Evolutionary conservation across 73 alveolate genomes (phyloP), one percentile per base, ranked within the genome.

Genomic region (Paraurostyla sp.): DNA sequence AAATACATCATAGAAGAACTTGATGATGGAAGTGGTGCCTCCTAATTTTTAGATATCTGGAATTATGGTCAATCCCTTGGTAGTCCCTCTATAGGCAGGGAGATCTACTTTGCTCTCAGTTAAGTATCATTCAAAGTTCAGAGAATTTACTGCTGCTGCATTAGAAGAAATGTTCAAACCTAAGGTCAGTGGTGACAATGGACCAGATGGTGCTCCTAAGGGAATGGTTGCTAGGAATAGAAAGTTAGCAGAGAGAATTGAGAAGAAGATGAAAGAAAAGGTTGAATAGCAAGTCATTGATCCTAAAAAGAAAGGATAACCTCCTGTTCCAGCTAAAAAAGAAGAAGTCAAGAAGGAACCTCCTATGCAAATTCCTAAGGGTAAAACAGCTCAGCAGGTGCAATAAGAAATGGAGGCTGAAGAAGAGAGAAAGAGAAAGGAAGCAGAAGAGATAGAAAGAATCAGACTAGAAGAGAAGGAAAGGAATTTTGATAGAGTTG

Each of bases 311-410:
- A 93, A 93, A 65, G 95, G 73, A 32, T 94, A 95, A 38, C 94
- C 88, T 27, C 96, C 95, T 42, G 92, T 84, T 41, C 97, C 97
- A 3, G 85, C 93, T 15, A 93, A 93, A 80, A 94, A 93, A 60
- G 91, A 91, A 69, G 98, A 92, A 15, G 94, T 94, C 18, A 97
- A 97, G 82, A 90, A 95, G 63, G 98, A 89, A 56, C 93, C 87
- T 56, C 80, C 89, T 22, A 96, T 89, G 50, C 92, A 87, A 62
- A 94, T 76, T 71, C 95, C 90, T 23, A 89, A 71, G 40, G 89
- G 58, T 0, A 96, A 92, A 71, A 93, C 94, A 59, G 97, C 93
- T 57, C 96, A 93, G 73, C 93, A 89, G 87, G 97, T 85, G 43
- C 76, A 78, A 63, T 69, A 83, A 7, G 62, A 92, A 82, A 87